phyloP scores from a whole-genome alignment of 2,329 filamentous ascomycete species.

The Exophiala sp. region DNA sequence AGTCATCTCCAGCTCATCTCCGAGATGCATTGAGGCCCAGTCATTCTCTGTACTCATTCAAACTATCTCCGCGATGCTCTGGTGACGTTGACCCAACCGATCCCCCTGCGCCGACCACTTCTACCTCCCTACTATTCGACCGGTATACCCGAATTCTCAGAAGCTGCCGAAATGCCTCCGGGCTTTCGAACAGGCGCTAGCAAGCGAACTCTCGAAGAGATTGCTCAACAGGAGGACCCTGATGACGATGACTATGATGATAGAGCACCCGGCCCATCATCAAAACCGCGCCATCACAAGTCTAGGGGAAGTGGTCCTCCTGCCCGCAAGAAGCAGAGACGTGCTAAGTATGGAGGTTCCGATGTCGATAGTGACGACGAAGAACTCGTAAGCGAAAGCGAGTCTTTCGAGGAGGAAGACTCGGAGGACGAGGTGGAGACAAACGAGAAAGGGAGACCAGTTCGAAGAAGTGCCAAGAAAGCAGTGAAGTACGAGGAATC shows the following conservation, averaged over 20 bases:
- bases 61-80: not conserved
- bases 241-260: slow-evolving; percentile 46
- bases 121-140: not conserved
- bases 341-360: slow-evolving; percentile 33
- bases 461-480: slow-evolving; percentile 55
- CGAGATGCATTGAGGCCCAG: not conserved
- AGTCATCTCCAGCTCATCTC: not conserved
- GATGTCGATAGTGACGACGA: slow-evolving; percentile 48
- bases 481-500: slow-evolving; percentile 56
- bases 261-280: slow-evolving; percentile 30
- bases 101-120: not conserved
- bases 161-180: slow-evolving; percentile 7
- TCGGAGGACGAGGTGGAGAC: slow-evolving; percentile 43
- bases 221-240: slow-evolving; percentile 43
- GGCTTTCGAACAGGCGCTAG: not conserved
- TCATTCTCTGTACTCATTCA: not conserved
- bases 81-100: not conserved
- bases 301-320: slow-evolving; percentile 34
- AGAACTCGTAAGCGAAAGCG: slow-evolving; percentile 41
- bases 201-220: slow-evolving; percentile 44
- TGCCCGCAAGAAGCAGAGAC: slow-evolving; percentile 34
- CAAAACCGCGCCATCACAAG: slow-evolving; percentile 35
- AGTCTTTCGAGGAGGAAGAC: slow-evolving; percentile 42
- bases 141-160: not conserved
- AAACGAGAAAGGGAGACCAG: slow-evolving; percentile 56